Base-by-base conservation (phyloP, 1,284 basidiomycete genomes). In the Rhodotorula sp. region DNA sequence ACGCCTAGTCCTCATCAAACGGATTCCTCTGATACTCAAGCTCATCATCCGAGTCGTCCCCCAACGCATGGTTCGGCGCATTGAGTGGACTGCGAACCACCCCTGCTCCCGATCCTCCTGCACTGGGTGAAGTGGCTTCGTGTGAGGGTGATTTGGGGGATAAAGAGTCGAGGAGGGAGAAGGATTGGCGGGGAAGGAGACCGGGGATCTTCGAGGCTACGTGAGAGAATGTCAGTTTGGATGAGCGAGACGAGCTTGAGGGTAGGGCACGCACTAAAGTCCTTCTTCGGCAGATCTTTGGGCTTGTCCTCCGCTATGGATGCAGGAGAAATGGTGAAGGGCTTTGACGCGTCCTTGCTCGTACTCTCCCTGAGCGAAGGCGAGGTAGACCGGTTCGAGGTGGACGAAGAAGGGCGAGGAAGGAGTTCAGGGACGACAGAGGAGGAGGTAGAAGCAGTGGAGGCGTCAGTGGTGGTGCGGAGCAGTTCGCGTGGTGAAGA, bases 1-100 rank as follows among this genome's bases (percentile, higher is more conserved):
- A n/a, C 47, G 40, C 51, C 51, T 50, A 68, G 40, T 74, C 73
- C 13, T 74, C 73, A 28, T 74, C 70, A 28, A 74, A 74, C 37
- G 73, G 73, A 8, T 48, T 64, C 59, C 56, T 55, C 13, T 64
- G 64, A 31, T 74, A 73, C 26, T 73, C 72, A 24, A 73, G 57
- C 20, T 69, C 67, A 37, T 67, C 64, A 20, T 68, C 62, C 13
- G 54, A 46, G 30, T 64, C 60, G 48, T 68, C 66, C 11, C 61
- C 61, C n/a, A 65, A 52, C 37, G 52, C 28, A 37, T 65, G 59
- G 30, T 65, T 53, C 48, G 60, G 60, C 37, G 60, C 60, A 10
- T 20, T 4, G 18, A 61, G 37, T 20, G 47, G 53, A n/a, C 46
- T 56, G 34, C 34, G 48, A 10, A 40, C 60, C 28, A 28, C 46